A percentile compares a stretch with the other conserved stretches of the same genome.
These are phyloP conservation scores for Cochlearia excelsa DNA, from an alignment of 345 rosid genomes.

Conservation along the genomic window DNA sequence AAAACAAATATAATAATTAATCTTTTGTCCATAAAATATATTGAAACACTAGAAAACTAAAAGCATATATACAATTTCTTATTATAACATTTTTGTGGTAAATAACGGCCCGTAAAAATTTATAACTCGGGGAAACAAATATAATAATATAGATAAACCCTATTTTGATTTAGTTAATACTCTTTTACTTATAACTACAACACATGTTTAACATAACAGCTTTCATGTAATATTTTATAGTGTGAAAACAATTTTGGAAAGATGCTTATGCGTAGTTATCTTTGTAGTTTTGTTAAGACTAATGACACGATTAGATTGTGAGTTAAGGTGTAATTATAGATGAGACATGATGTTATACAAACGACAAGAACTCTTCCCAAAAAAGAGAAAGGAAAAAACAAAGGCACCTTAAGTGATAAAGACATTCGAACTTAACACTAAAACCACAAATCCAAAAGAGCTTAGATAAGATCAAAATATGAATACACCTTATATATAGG, in stretches of 20 bases:
- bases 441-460: constrained; percentile 29
- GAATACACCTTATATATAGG: constrained; percentile 28
- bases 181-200: too few species aligned
- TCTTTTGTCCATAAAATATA: too few species aligned
- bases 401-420: constrained; percentile 32
- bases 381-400: constrained; percentile 17
- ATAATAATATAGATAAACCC: too few species aligned
- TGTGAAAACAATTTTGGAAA: not conserved
- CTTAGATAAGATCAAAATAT: constrained; percentile 36
- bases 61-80: too few species aligned
- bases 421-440: constrained; percentile 31
- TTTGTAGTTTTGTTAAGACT: constrained; percentile 10
- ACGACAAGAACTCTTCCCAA: constrained; percentile 23
- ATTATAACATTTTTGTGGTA: too few species aligned
- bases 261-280: not conserved
- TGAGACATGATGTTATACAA: constrained; percentile 16
- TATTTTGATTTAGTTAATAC: too few species aligned
- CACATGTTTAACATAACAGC: too few species aligned
- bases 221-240: too few species aligned
- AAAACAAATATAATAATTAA: not conserved
- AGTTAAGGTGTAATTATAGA: constrained; percentile 14
- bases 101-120: too few species aligned
- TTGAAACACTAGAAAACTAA: too few species aligned
- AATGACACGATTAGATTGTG: constrained; percentile 13
- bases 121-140: too few species aligned